Conservation (phyloP, 2,329 filamentous ascomycete species). For the Cladosporium velox region DNA sequence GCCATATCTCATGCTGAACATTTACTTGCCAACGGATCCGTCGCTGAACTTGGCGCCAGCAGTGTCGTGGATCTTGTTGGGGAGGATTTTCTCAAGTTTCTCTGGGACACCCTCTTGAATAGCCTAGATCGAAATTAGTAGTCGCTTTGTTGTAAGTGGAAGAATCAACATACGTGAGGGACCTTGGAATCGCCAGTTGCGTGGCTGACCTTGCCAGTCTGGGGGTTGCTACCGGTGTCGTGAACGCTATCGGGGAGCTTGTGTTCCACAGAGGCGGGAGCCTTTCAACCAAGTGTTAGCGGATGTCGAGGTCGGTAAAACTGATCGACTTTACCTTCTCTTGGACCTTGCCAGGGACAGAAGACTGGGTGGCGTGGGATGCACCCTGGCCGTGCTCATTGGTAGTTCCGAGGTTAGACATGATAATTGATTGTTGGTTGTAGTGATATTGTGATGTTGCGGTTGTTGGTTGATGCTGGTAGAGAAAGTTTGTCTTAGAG, state of each 20-base stretch:
- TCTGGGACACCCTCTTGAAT: constrained; percentile 39
- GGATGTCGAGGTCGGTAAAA: neutral
- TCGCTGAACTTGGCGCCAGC: constrained; percentile 30
- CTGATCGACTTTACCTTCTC: constrained; percentile 33
- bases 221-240: constrained; percentile 38
- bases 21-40: constrained; percentile 27
- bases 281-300: constrained; percentile 21
- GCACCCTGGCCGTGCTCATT: constrained; percentile 43
- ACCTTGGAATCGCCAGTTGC: constrained; percentile 45
- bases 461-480: neutral
- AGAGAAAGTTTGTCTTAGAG: neutral
- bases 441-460: neutral
- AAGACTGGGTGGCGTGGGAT: constrained; percentile 46
- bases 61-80: constrained; percentile 33
- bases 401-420: constrained; percentile 6
- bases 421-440: neutral
- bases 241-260: constrained; percentile 44
- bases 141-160: too few species aligned
- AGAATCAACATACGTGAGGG: too few species aligned
- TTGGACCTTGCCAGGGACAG: constrained; percentile 43
- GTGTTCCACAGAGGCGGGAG: constrained; percentile 42
- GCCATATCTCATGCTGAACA: neutral
- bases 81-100: constrained; percentile 43
- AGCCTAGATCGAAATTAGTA: too few species aligned
- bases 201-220: constrained; percentile 44